Conservation (phyloP, 805 yeast species). For the Pichia membranifaciens region DNA sequence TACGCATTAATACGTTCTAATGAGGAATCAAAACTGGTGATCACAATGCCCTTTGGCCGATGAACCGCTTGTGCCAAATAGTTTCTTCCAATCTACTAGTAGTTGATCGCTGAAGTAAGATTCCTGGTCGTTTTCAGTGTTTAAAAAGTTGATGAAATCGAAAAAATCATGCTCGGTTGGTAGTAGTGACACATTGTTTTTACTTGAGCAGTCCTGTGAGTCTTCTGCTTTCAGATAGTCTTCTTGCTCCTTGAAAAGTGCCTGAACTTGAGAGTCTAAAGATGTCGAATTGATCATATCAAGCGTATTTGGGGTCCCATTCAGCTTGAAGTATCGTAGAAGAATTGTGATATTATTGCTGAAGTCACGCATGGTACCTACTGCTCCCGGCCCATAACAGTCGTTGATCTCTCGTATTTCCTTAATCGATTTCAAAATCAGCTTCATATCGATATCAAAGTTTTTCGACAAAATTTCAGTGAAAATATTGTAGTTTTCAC, state of each 20-base stretch:
- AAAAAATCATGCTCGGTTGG: not conserved
- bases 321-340: slow-evolving; percentile 13
- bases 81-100: slow-evolving; percentile 1
- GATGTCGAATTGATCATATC: too few species aligned
- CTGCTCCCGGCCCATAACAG: slow-evolving; percentile 16
- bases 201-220: not conserved
- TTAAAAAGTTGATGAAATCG: slow-evolving; percentile 1
- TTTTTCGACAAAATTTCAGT: slow-evolving; percentile 6
- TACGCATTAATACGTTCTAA: too few species aligned
- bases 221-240: not conserved
- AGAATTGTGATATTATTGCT: slow-evolving; percentile 29
- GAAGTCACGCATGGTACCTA: slow-evolving; percentile 28
- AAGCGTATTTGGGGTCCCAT: not conserved
- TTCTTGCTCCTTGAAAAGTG: not conserved
- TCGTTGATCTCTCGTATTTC: slow-evolving; percentile 15
- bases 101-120: not conserved
- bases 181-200: not conserved
- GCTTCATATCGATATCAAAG: slow-evolving; percentile 8
- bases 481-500: slow-evolving; percentile 8
- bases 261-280: not conserved
- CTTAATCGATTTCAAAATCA: slow-evolving; percentile 14
- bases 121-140: not conserved
- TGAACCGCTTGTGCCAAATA: not conserved
- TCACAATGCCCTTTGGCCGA: not conserved
- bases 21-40: not conserved